Conservation (phyloP, 139 green algal genomes). For the Volvox reticuliferus region DNA sequence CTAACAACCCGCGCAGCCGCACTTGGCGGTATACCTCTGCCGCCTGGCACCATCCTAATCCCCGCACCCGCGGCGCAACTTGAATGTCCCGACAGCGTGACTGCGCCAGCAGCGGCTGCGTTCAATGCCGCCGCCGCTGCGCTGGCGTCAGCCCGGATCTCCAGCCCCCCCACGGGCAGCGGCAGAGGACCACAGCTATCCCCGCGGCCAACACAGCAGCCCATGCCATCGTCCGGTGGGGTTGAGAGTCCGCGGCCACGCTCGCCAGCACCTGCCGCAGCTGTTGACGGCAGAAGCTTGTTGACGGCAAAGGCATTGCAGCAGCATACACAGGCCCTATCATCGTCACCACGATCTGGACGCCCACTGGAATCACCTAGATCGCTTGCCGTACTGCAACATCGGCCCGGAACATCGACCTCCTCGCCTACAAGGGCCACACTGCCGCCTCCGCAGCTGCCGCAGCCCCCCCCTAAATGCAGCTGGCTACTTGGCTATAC, state of each 20-base stretch:
- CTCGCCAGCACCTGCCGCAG: too few relatives aligned
- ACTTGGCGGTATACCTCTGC: not conserved
- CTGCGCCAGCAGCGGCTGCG: not conserved
- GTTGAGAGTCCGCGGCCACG: not conserved
- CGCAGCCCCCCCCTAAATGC: not conserved
- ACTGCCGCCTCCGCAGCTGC: not conserved
- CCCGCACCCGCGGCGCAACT: not conserved
- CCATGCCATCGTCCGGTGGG: not conserved
- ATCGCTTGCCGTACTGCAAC: not conserved
- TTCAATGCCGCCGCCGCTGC: not conserved
- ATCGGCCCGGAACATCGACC: not conserved
- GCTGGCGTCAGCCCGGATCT: not conserved
- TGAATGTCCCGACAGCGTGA: not conserved
- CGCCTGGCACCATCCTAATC: slow-evolving; percentile 7
- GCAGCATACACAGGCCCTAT: not conserved
- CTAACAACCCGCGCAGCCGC: slow-evolving; percentile 12
- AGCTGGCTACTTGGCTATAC: slow-evolving; percentile 54
- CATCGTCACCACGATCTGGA: not conserved
- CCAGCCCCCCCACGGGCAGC: not conserved
- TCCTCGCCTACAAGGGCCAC: not conserved
- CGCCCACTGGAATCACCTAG: too few relatives aligned
- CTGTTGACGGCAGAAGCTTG: not conserved
- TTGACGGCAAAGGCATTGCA: too few relatives aligned
- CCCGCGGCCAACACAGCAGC: not conserved
- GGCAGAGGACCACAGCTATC: not conserved